These are phyloP conservation scores for Monilinia polystroma DNA, from an alignment of 2,329 filamentous ascomycete genomes.

Conservation along the genomic window DNA sequence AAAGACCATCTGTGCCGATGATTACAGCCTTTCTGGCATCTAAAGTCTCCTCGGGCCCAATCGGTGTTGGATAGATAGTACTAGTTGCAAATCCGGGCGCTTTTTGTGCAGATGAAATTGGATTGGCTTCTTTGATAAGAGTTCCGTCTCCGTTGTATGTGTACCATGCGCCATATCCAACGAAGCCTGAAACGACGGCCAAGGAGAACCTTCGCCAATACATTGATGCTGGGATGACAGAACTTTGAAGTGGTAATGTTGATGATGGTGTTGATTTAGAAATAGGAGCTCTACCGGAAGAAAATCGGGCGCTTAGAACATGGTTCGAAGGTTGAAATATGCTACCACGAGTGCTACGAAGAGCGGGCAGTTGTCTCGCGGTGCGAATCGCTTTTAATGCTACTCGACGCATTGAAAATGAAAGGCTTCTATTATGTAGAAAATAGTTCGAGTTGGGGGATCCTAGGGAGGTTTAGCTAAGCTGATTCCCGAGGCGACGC, in stretches of 20 bases:
- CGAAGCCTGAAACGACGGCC: conserved; percentile 66
- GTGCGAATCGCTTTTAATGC: conserved; percentile 67
- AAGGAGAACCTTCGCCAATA: conserved; percentile 67
- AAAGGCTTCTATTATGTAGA: conserved; percentile 15
- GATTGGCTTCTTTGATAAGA: conserved; percentile 16
- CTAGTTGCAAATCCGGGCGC: conserved; percentile 33
- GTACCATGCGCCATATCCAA: conserved; percentile 75
- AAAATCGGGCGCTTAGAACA: conserved; percentile 49
- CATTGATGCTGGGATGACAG: conserved; percentile 57
- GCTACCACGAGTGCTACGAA: conserved; percentile 52
- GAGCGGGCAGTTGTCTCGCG: conserved; percentile 61
- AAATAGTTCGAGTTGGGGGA: neutral
- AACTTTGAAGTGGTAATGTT: conserved; percentile 32
- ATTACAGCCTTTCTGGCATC: conserved; percentile 69
- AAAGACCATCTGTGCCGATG: conserved; percentile 86
- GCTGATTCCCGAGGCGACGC: conserved; percentile 17
- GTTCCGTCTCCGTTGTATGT: conserved; percentile 53
- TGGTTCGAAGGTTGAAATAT: conserved; percentile 44
- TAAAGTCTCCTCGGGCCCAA: conserved; percentile 24
- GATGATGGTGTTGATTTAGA: conserved; percentile 26
- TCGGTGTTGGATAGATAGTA: conserved; percentile 30
- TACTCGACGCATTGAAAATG: conserved; percentile 69
- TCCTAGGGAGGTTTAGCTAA: conserved; percentile 19
- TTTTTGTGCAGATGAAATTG: conserved; percentile 35
- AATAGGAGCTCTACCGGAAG: conserved; percentile 37